A percentile compares a stretch with the other conserved stretches of the same genome.
phyloP scores from a whole-genome alignment of 257 asterid genomes.

The Capsicum baccatum region DNA sequence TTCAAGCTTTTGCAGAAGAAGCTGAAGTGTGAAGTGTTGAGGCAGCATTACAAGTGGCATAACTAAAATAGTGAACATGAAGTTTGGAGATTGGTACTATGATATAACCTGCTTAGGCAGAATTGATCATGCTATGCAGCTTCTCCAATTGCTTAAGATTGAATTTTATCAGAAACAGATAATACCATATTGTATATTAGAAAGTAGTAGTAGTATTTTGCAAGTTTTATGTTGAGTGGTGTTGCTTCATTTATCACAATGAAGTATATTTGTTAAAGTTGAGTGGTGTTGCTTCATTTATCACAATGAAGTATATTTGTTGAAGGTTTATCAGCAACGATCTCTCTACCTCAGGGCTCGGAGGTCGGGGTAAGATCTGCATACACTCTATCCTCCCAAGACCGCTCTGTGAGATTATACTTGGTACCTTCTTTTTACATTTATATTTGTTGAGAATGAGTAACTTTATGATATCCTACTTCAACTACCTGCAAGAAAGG shows the following conservation, averaged over 20 bases:
- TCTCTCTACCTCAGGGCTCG: no score
- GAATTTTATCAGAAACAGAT: neutral
- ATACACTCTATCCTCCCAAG: no score
- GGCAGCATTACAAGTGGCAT: neutral
- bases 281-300: neutral
- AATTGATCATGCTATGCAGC: neutral
- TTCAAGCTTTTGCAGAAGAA: neutral
- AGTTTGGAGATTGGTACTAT: neutral
- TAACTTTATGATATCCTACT: neutral
- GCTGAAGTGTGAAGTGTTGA: conserved; percentile 14
- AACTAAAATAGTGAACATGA: conserved; percentile 15
- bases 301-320: neutral
- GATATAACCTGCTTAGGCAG: neutral
- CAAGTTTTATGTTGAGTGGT: neutral
- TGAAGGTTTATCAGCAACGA: no score
- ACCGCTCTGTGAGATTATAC: no score
- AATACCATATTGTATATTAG: neutral
- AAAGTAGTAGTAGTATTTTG: neutral
- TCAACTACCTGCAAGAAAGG: neutral
- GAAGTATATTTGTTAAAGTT: no score
- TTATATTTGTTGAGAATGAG: no score
- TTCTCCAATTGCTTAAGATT: neutral
- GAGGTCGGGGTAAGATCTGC: no score
- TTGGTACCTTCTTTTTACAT: no score
- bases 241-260: neutral